A percentile compares a stretch with the other conserved stretches of the same genome.
Conservation (phyloP, 345 rosid species). For the Syzygium grande region DNA sequence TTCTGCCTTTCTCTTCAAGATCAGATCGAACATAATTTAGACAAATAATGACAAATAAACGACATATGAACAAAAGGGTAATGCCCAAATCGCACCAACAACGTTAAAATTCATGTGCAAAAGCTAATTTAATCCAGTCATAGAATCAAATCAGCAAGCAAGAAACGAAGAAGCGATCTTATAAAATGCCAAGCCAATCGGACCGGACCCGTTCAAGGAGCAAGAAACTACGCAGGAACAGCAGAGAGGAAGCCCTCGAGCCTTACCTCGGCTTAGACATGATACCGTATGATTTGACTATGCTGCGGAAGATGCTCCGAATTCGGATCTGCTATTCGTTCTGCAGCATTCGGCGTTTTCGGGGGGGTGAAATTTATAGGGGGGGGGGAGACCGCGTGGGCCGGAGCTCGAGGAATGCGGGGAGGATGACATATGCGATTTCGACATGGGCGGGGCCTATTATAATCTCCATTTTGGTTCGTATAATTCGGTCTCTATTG, state of each 20-base stretch:
- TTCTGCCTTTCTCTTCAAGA: background rate
- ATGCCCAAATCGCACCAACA: background rate
- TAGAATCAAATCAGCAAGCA: background rate
- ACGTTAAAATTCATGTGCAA: background rate
- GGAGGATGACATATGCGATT: background rate
- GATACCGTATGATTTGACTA: background rate
- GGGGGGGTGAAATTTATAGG: background rate
- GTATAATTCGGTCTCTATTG: background rate
- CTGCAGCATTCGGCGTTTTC: background rate
- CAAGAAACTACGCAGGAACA: background rate
- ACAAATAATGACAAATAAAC: background rate
- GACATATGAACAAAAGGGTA: background rate
- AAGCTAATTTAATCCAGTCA: background rate
- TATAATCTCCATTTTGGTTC: background rate
- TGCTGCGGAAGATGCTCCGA: background rate
- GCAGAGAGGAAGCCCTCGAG: background rate
- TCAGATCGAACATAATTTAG: background rate
- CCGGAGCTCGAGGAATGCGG: background rate
- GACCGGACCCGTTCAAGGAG: background rate
- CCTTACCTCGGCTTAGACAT: constrained; percentile 2
- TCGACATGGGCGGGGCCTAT: background rate
- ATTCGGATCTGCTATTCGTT: background rate
- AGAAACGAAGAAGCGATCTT: background rate
- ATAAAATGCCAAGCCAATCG: background rate
- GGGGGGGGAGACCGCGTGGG: background rate